Evolutionary conservation across 495 filamentous ascomycete species (phyloP).

Genomic region (Mycothermus thermophilus): DNA sequence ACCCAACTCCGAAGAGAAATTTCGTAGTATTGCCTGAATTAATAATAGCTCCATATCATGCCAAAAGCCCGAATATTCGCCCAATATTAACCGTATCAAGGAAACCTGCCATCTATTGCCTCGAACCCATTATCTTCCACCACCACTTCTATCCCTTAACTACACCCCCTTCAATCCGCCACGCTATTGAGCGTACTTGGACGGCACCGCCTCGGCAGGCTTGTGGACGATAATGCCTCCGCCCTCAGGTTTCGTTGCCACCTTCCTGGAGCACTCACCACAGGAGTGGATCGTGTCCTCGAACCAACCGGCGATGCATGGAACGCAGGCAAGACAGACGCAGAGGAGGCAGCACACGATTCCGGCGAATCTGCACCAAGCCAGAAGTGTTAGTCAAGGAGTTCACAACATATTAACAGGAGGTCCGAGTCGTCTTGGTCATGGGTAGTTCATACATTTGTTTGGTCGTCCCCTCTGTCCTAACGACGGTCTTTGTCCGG

Average conservation of each 20-base stretch:
- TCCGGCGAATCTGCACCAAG: conserved; percentile 14
- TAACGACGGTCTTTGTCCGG: conserved; percentile 8
- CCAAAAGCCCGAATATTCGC: too few species aligned
- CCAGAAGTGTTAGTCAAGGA: neutral
- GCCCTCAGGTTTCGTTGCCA: conserved; percentile 14
- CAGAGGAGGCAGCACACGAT: conserved; percentile 20
- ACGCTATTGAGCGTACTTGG: conserved; percentile 3
- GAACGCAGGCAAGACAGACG: conserved; percentile 19
- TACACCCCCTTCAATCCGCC: too few species aligned
- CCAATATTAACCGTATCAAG: too few species aligned
- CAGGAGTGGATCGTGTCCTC: conserved; percentile 19
- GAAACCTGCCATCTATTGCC: too few species aligned
- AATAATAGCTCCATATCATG: too few species aligned
- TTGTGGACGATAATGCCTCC: conserved; percentile 10
- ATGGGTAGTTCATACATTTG: conserved; percentile 19
- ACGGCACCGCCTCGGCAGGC: conserved; percentile 7
- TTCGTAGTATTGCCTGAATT: too few species aligned
- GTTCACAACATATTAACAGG: neutral
- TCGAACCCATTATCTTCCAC: too few species aligned
- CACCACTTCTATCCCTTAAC: neutral
- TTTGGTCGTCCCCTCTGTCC: conserved; percentile 16
- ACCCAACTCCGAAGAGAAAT: too few species aligned
- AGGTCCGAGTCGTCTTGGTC: too few species aligned
- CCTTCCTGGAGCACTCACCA: conserved; percentile 13
- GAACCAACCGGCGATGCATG: conserved; percentile 22